These are phyloP conservation scores for Helianthus annuus DNA, from an alignment of 129 eudicot genomes.

Conservation along the genomic window DNA sequence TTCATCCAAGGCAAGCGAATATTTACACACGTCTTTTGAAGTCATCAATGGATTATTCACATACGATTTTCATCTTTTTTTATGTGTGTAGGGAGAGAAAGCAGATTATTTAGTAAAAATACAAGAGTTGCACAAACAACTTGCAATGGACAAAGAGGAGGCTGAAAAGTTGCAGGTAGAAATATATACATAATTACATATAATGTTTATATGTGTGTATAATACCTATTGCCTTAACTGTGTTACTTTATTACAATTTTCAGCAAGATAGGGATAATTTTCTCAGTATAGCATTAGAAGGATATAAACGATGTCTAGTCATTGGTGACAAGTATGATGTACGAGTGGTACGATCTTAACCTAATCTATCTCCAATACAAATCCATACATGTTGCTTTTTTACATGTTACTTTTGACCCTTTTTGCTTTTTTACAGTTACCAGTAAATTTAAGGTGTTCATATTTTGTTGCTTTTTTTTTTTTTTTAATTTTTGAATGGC, in stretches of 20 bases:
- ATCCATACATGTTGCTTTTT: conserved; percentile 1
- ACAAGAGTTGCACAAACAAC: conserved; percentile 93
- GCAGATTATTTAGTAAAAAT: conserved; percentile 83
- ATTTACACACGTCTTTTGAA: conserved; percentile 6
- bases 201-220: background rate
- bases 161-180: conserved; percentile 85
- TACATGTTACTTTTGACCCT: conserved; percentile 15
- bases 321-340: conserved; percentile 91
- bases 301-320: conserved; percentile 78
- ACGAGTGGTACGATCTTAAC: conserved; percentile 68
- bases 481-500: conserved; percentile 17
- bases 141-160: conserved; percentile 88
- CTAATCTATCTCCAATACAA: conserved; percentile 5
- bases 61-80: conserved; percentile 20
- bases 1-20: conserved; percentile 70
- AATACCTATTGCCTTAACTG: conserved; percentile 1
- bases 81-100: conserved; percentile 67
- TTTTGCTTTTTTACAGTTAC: background rate
- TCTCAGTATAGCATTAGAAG: conserved; percentile 77
- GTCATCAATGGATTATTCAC: background rate
- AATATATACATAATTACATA: background rate
- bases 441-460: conserved; percentile 5
- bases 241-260: conserved; percentile 25
- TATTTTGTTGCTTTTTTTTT: conserved; percentile 8
- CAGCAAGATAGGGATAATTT: conserved; percentile 97